Conservation (phyloP, 176 grass and related monocot genomes). For the Phragmites australis region DNA sequence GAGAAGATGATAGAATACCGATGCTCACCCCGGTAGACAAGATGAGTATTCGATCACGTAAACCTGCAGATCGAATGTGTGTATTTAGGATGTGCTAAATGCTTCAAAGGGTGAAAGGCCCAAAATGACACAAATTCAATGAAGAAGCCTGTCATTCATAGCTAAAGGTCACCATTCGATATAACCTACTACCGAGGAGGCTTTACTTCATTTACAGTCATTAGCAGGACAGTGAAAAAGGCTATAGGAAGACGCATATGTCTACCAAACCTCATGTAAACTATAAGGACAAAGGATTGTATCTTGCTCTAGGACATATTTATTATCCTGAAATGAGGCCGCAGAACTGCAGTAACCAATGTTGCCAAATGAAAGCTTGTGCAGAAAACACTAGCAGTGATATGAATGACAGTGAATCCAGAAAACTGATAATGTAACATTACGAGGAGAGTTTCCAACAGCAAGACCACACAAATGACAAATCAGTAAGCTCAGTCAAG, state of each 20-base stretch:
- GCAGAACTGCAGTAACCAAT: not conserved
- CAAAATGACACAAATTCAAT: slow-evolving; percentile 2
- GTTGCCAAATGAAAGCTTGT: not conserved
- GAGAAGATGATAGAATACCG: slow-evolving; percentile 63
- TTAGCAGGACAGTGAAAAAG: slow-evolving; percentile 7
- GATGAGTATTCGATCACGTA: slow-evolving; percentile 49
- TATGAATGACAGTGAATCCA: not conserved
- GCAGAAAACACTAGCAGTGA: not conserved
- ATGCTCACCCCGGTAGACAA: slow-evolving; percentile 69
- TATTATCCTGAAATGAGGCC: slow-evolving; percentile 16
- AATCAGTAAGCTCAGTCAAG: not conserved
- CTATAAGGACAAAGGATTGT: not conserved
- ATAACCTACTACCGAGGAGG: not conserved
- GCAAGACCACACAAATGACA: slow-evolving; percentile 13
- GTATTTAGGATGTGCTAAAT: slow-evolving; percentile 26
- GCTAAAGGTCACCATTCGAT: slow-evolving; percentile 12
- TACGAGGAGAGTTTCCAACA: not conserved
- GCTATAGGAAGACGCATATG: not conserved
- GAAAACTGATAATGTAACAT: not conserved
- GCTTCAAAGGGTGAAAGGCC: not conserved
- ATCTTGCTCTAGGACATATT: not conserved
- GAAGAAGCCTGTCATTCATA: slow-evolving; percentile 28
- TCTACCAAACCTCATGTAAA: not conserved
- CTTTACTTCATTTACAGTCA: slow-evolving; percentile 25
- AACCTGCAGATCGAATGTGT: slow-evolving; percentile 49